Conservation (phyloP, 1,284 basidiomycete genomes). For the Schizophyllum amplum region DNA sequence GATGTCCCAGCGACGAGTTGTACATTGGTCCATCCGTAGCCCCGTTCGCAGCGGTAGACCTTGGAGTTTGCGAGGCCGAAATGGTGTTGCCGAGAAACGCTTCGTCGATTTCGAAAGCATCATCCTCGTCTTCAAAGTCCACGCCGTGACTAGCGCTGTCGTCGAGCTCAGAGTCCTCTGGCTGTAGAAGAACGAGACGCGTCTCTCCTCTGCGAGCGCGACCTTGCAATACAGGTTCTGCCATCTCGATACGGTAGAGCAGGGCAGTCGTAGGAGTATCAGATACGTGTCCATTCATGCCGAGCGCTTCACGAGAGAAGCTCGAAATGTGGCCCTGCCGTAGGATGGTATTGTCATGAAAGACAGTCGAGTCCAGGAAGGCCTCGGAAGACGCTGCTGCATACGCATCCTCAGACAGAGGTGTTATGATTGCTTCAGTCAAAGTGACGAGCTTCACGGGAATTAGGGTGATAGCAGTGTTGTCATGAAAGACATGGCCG, state of each 20-base stretch:
- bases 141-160: conserved; percentile 2
- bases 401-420: conserved; percentile 38
- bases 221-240: conserved; percentile 72
- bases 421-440: conserved; percentile 38
- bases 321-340: conserved; percentile 39
- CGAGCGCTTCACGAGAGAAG: conserved; percentile 17
- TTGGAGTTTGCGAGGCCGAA: conserved; percentile 12
- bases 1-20: conserved; percentile 1
- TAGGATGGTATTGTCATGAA: conserved; percentile 32
- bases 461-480: conserved; percentile 17
- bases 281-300: conserved; percentile 13
- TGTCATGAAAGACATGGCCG: conserved; percentile 17
- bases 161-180: not conserved
- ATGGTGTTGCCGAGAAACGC: conserved; percentile 57
- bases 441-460: conserved; percentile 17
- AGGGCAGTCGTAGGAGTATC: conserved; percentile 12
- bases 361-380: conserved; percentile 34
- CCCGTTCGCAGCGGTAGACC: conserved; percentile 7
- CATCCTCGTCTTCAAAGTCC: conserved; percentile 23
- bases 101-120: conserved; percentile 61
- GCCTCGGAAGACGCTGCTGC: conserved; percentile 24
- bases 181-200: conserved; percentile 40
- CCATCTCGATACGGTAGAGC: conserved; percentile 39
- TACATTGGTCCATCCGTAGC: conserved; percentile 10
- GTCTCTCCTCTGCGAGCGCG: conserved; percentile 43